Percentiles rank a stretch among this genome's conserved stretches.
Evolutionary conservation across 2,329 filamentous ascomycete species (phyloP).

Genomic region (Eurotiales sp.): DNA sequence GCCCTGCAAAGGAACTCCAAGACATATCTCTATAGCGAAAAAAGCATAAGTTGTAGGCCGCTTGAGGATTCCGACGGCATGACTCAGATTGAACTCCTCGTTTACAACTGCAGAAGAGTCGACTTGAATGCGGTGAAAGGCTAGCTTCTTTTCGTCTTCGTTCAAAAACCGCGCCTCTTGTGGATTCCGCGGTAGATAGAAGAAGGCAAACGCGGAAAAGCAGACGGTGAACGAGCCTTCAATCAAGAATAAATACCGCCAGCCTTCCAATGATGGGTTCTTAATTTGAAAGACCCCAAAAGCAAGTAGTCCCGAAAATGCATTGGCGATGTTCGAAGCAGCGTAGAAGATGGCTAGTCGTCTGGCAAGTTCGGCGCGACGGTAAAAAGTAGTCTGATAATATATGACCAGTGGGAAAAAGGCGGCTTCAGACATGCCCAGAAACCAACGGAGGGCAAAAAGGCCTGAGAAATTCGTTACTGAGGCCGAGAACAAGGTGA

Average conservation of each 20-base stretch:
- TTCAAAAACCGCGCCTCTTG: slow-evolving; percentile 63
- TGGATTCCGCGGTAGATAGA: slow-evolving; percentile 64
- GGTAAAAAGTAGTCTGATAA: slow-evolving; percentile 65
- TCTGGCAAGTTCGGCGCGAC: slow-evolving; percentile 65
- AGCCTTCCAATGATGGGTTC: slow-evolving; percentile 44
- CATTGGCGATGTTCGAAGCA: slow-evolving; percentile 68
- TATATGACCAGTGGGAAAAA: slow-evolving; percentile 69
- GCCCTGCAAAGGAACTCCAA: slow-evolving; percentile 57
- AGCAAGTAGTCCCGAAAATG: slow-evolving; percentile 58
- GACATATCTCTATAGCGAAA: slow-evolving; percentile 55
- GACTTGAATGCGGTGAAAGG: slow-evolving; percentile 69
- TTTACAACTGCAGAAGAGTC: slow-evolving; percentile 66
- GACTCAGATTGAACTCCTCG: slow-evolving; percentile 51
- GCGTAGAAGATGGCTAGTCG: slow-evolving; percentile 73
- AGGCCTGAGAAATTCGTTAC: slow-evolving; percentile 61
- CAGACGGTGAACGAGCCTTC: slow-evolving; percentile 58
- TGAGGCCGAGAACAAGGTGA: slow-evolving; percentile 58
- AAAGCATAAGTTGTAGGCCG: slow-evolving; percentile 54
- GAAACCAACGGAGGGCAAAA: slow-evolving; percentile 65
- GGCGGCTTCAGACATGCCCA: slow-evolving; percentile 64
- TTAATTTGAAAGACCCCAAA: slow-evolving; percentile 61
- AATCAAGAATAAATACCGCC: slow-evolving; percentile 55
- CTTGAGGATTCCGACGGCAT: slow-evolving; percentile 52
- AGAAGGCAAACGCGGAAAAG: slow-evolving; percentile 62
- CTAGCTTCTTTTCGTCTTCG: slow-evolving; percentile 63